Evolutionary conservation across 345 rosid genomes (phyloP), one percentile per base, ranked within the genome.

Genomic region (Corchorus olitorius): DNA sequence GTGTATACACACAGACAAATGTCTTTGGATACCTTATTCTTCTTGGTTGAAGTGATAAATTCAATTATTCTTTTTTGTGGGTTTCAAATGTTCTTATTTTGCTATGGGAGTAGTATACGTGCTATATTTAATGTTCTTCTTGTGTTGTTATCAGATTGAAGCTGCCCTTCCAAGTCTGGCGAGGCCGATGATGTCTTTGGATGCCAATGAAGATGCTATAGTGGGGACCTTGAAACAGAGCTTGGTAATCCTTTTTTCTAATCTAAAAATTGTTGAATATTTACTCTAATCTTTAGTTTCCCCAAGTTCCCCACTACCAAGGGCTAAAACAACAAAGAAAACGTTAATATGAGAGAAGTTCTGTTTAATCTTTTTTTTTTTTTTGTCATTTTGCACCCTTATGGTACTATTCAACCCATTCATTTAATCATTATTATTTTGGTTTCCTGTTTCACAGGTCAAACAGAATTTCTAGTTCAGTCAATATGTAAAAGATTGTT

Each of bases 181-280:
- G 22, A 87, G 86, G 79, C 99, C 99, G n/a, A 93, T 96, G 27
- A 91, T 96, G 98, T 92, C 99, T 65, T 84, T 96, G 87, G 97
- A 96, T 76, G 98, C 98, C 27, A 89, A 91, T 76, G 98, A 96
- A 85, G 98, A 93, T 89, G 98, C 99, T 73, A 88, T 92, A 73
- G 95, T 92, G 80, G 97, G 97, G 76, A 83, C 89, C 73, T 79
- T 96, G 84, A 96, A 96, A 86, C 98, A 90, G 84, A 92, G 94
- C 83, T 84, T 96, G 98, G 99, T 96, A 91, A 55, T 61, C 52
- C 64, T 61, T 83, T 61, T 70, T 75, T 72, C 70, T 35, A 71
- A 48, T 67, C 5, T 43, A 54, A 16, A 56, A 63, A 39, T 59
- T 19, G 9, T 53, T 33, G 64, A 13, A 65, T 20, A 17, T 65